Conservation (phyloP, 2,329 filamentous ascomycete genomes). For the Neonectria hederae region DNA sequence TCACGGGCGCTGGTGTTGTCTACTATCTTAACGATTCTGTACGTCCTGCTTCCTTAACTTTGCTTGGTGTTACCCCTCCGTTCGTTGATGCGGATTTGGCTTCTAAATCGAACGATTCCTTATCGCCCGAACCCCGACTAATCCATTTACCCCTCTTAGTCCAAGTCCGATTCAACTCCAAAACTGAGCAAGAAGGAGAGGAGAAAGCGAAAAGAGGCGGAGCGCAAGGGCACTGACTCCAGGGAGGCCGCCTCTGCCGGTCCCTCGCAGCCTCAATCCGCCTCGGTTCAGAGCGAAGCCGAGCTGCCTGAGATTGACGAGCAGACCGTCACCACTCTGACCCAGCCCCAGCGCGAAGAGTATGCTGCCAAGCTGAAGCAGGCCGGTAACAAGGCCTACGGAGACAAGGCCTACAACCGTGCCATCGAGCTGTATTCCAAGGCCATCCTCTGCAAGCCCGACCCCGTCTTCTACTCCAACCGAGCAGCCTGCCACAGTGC, state of each 20-base stretch:
- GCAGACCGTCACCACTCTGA: constrained; percentile 60
- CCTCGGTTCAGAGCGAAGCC: constrained; percentile 66
- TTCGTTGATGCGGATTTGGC: constrained; percentile 10
- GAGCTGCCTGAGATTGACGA: constrained; percentile 76
- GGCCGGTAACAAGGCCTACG: constrained; percentile 95
- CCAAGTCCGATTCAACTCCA: constrained; percentile 60
- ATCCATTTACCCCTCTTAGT: constrained; percentile 49
- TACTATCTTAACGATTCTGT: constrained; percentile 82
- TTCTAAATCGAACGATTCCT: constrained; percentile 34
- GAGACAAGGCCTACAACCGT: constrained; percentile 89
- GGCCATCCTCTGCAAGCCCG: constrained; percentile 95
- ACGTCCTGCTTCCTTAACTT: constrained; percentile 38
- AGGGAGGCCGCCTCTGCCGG: constrained; percentile 49
- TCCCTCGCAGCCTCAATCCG: constrained; percentile 57
- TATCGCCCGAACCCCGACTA: constrained; percentile 25
- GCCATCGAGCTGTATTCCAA: constrained; percentile 96
- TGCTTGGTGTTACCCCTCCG: constrained; percentile 14
- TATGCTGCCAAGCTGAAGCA: constrained; percentile 94
- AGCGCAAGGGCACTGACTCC: constrained; percentile 64
- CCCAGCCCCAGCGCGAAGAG: constrained; percentile 78
- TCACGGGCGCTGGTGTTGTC: constrained; percentile 88
- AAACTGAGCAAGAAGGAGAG: constrained; percentile 91
- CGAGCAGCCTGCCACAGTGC: constrained; percentile 97
- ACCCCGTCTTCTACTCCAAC: constrained; percentile 99
- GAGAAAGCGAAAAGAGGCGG: constrained; percentile 84